phyloP scores from a whole-genome alignment of 208 protist genomes.

The Vickermania ingenoplastis region DNA sequence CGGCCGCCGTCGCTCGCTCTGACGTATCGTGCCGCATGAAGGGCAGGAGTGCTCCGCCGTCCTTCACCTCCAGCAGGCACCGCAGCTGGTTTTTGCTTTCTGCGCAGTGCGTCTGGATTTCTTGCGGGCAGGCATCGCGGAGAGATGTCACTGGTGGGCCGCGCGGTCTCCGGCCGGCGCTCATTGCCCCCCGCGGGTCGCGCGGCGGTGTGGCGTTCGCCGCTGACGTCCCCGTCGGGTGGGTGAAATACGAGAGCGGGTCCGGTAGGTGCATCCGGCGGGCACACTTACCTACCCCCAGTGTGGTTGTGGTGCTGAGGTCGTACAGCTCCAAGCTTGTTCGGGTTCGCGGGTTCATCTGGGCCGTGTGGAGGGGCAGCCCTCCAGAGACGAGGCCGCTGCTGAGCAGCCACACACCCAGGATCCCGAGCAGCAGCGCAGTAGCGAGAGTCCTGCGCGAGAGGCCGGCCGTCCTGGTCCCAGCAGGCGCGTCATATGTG shows the following conservation, averaged over 20 bases:
- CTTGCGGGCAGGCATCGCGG: constrained; percentile 7
- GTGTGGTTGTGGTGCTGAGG: neutral
- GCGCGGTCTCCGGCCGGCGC: neutral
- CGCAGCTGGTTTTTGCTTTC: neutral
- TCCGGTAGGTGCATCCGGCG: too few relatives aligned
- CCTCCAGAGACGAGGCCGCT: neutral
- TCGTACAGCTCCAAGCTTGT: neutral
- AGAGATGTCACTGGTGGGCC: constrained; percentile 6
- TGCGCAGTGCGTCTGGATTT: constrained; percentile 9
- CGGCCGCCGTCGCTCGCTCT: neutral
- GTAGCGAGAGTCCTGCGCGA: too few relatives aligned
- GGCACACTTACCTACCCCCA: neutral
- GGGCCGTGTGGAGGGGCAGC: neutral
- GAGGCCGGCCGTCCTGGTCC: too few relatives aligned
- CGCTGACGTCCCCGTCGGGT: neutral
- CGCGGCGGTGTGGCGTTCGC: too few relatives aligned
- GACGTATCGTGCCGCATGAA: neutral
- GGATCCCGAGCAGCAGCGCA: too few relatives aligned
- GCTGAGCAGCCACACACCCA: too few relatives aligned
- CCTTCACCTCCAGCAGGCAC: constrained; percentile 9
- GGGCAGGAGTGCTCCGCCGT: neutral
- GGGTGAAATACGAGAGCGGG: neutral
- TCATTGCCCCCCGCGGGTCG: neutral
- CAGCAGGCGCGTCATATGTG: too few relatives aligned
- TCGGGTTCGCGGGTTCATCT: neutral